These are phyloP conservation scores for Lentinula aciculospora DNA, from an alignment of 768 basidiomycete genomes.

Conservation along the genomic window DNA sequence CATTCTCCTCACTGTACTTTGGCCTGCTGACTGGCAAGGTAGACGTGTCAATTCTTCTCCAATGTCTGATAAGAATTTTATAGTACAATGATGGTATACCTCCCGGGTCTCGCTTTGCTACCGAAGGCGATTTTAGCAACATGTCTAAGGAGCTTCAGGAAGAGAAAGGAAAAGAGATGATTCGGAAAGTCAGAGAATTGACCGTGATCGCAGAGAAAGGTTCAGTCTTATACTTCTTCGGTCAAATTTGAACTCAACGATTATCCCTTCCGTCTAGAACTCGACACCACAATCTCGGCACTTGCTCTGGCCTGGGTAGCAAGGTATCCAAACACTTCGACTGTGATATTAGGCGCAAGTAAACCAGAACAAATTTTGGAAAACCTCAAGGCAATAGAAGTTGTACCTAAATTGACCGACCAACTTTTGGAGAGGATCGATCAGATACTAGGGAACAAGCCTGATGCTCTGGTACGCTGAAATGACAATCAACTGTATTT, in stretches of 20 bases:
- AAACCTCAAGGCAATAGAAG: slow-evolving; percentile 49
- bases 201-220: slow-evolving; percentile 40
- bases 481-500: not conserved
- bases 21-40: slow-evolving; percentile 80
- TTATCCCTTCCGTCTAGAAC: slow-evolving; percentile 19
- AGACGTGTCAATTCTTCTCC: not conserved
- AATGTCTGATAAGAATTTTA: slow-evolving; percentile 12
- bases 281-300: slow-evolving; percentile 41
- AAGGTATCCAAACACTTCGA: slow-evolving; percentile 40
- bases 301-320: slow-evolving; percentile 60
- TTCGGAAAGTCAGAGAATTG: slow-evolving; percentile 64
- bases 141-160: slow-evolving; percentile 47
- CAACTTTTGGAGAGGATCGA: slow-evolving; percentile 51
- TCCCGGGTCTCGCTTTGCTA: slow-evolving; percentile 62
- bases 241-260: not conserved
- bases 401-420: slow-evolving; percentile 52
- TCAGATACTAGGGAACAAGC: slow-evolving; percentile 38
- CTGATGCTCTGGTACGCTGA: not conserved
- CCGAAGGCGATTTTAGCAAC: slow-evolving; percentile 45
- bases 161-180: slow-evolving; percentile 61
- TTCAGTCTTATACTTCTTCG: not conserved
- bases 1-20: slow-evolving; percentile 68
- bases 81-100: slow-evolving; percentile 77
- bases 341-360: slow-evolving; percentile 44
- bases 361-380: slow-evolving; percentile 42